Conservation (phyloP, 1,284 basidiomycete species). For the Papiliotrema laurentii region DNA sequence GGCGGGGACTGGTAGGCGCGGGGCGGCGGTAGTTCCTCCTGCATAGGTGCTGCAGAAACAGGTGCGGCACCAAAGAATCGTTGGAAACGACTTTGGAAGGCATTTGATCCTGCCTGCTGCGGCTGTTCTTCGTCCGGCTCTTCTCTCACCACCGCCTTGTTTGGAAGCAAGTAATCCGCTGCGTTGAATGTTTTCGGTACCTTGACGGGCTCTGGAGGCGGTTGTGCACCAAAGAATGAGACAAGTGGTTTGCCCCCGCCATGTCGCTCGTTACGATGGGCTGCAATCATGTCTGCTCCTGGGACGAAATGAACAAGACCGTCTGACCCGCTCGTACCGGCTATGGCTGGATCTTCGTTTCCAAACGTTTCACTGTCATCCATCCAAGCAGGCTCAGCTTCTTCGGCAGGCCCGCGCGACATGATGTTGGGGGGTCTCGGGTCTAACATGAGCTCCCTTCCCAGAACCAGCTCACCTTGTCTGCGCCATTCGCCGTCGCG, state of each 20-base stretch:
- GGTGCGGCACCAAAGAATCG: slow-evolving; percentile 29
- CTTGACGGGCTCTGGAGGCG: slow-evolving; percentile 14
- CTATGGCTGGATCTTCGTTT: slow-evolving; percentile 26
- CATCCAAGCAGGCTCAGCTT: slow-evolving; percentile 45
- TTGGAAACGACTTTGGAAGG: slow-evolving; percentile 39
- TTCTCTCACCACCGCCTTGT: slow-evolving; percentile 12
- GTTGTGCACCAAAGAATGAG: slow-evolving; percentile 26
- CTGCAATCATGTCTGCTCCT: slow-evolving; percentile 44
- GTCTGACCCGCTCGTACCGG: slow-evolving; percentile 13
- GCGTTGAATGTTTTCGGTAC: slow-evolving; percentile 34
- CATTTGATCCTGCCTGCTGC: slow-evolving; percentile 6
- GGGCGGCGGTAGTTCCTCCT: neutral
- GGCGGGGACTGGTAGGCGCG: neutral
- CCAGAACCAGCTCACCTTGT: slow-evolving; percentile 14
- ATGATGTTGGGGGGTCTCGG: neutral
- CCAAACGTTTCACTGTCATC: slow-evolving; percentile 21
- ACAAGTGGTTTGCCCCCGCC: slow-evolving; percentile 24
- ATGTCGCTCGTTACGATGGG: slow-evolving; percentile 34
- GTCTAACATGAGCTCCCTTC: slow-evolving; percentile 4
- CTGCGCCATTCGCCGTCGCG: neutral
- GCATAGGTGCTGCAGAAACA: neutral
- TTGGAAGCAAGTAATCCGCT: slow-evolving; percentile 36
- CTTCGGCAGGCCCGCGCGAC: slow-evolving; percentile 11
- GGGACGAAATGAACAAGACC: slow-evolving; percentile 34
- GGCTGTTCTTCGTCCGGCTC: slow-evolving; percentile 11